Base-by-base conservation (phyloP, 2,329 filamentous ascomycete species). In the Botryotinia globosa region DNA sequence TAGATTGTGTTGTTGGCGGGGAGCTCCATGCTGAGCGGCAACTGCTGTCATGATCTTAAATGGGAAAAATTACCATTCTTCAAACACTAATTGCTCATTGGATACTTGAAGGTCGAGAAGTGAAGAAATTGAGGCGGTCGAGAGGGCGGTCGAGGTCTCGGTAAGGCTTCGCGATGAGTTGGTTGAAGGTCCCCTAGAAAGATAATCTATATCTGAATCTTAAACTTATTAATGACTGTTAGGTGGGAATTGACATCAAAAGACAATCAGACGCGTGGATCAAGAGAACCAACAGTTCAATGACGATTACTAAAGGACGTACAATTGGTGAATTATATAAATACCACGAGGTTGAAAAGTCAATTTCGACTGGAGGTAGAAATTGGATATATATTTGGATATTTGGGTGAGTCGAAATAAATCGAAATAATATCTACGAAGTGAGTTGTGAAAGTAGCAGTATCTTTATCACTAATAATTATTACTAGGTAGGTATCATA, bases 41-140 rank as follows among this genome's bases (percentile, higher is more conserved):
- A 81, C 78, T 62, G 80, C 80, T 48, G 80, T 81, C 80, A 81
- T 81, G n/a, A 71, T 78, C 74, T 76, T 65, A 62, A 62, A 42
- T 67, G 71, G 62, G 75, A 75, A 73, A 77, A 75, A 71, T 58
- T 67, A 66, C 67, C 73, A 76, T 78, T 73, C 73, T 79, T 76
- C 77, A 69, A 61, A 66, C 58, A 22, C 73, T 39, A 68, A 72
- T 61, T 71, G 67, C 65, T 76, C 78, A 79, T 79, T 73, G 44
- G 73, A 65, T 32, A 56, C 25, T 39, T 48, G 39, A 29, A 48
- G 48, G 51, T 59, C 18, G 51, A 44, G 22, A 37, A 34, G 42
- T 20, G n/a, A 58, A 59, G 48, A 32, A 20, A 37, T 68, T 18
- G 63, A 72, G 29, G 48, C 64, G 37, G 63, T 72, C 48, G 63